Evolutionary conservation across 179 eudicot species (phyloP).

Genomic region (Amaranthus tricolor): DNA sequence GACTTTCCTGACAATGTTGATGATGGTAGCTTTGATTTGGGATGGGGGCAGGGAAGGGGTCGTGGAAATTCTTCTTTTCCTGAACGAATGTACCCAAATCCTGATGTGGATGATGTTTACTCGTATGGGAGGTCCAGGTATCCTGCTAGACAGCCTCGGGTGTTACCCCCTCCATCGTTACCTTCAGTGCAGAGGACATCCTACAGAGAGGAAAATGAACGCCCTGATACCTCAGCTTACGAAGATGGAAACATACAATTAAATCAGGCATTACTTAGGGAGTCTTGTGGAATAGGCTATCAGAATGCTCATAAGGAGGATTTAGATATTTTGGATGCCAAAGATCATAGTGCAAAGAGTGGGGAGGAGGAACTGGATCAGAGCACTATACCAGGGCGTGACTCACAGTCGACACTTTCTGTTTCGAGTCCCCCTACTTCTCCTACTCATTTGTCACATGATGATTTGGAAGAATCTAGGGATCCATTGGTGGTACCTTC

Average conservation of each 20-base stretch:
- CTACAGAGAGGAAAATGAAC: constrained; percentile 50
- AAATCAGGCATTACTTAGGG: constrained; percentile 39
- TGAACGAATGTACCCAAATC: constrained; percentile 54
- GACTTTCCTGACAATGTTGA: constrained; percentile 54
- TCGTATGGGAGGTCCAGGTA: constrained; percentile 73
- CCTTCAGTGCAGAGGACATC: constrained; percentile 48
- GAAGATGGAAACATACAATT: constrained; percentile 33
- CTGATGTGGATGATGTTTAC: constrained; percentile 67
- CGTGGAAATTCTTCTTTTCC: constrained; percentile 49
- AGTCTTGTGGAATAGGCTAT: constrained; percentile 34
- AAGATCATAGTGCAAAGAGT: constrained; percentile 30
- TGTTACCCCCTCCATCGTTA: constrained; percentile 84
- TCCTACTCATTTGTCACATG: constrained; percentile 84
- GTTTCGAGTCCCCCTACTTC: constrained; percentile 94
- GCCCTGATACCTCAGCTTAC: constrained; percentile 48
- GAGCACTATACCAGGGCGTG: constrained; percentile 52
- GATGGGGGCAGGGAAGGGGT: constrained; percentile 58
- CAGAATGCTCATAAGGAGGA: constrained; percentile 44
- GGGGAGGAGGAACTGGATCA: constrained; percentile 42
- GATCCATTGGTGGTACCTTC: constrained; percentile 45
- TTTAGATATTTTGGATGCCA: constrained; percentile 36
- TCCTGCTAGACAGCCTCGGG: constrained; percentile 89
- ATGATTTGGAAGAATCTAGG: constrained; percentile 85
- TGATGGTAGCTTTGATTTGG: constrained; percentile 58
- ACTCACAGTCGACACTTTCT: constrained; percentile 87